These are phyloP conservation scores for Alloteropsis semialata DNA, from an alignment of 176 grass and related monocot genomes.

Conservation along the genomic window DNA sequence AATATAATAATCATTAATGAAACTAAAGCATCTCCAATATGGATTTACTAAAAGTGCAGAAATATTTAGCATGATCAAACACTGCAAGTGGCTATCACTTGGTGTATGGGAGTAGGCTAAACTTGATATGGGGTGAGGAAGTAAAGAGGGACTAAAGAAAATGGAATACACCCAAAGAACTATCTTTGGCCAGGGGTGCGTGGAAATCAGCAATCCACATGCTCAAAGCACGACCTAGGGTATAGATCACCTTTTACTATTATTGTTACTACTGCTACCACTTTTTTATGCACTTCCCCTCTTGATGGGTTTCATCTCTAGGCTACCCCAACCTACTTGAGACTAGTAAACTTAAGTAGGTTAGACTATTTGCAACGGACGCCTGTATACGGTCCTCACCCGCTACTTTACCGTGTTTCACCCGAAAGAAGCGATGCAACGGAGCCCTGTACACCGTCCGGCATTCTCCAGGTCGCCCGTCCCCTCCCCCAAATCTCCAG, in stretches of 20 bases:
- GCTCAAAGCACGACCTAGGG: not conserved
- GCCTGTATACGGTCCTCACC: no score
- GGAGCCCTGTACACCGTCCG: no score
- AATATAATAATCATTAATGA: not conserved
- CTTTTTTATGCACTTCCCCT: not conserved
- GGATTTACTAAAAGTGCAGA: not conserved
- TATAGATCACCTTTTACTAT: not conserved
- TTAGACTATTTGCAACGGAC: no score
- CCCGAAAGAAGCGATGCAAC: no score
- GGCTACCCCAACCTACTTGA: not conserved
- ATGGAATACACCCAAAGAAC: not conserved
- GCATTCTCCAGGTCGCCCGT: no score
- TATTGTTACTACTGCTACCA: not conserved
- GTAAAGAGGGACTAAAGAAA: not conserved
- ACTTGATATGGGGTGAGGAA: not conserved
- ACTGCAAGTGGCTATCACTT: not conserved
- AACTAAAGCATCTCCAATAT: slow-evolving; percentile 5
- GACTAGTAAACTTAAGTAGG: no score
- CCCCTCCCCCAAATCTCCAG: no score
- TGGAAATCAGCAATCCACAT: not conserved
- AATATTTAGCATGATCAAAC: not conserved
- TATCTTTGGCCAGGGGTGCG: not conserved
- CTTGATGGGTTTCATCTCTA: not conserved
- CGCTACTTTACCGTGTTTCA: no score
- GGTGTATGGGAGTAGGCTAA: not conserved